phyloP scores from a whole-genome alignment of 805 yeast species.

The Starmerella ratchasimensis region DNA sequence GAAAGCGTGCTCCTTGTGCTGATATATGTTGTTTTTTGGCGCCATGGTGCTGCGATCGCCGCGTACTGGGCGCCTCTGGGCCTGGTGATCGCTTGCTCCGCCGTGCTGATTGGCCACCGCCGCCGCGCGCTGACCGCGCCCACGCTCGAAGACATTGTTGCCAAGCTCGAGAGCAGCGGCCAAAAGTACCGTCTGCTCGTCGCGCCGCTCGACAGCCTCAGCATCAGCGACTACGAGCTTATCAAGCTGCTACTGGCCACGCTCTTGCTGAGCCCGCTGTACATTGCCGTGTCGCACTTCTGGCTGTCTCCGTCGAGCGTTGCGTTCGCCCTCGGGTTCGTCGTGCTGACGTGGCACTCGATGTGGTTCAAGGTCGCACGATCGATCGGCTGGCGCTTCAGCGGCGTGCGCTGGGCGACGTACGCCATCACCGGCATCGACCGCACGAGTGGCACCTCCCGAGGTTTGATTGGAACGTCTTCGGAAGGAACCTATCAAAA shows the following conservation, averaged over 20 bases:
- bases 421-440: conserved; percentile 73
- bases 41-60: conserved; percentile 67
- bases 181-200: conserved; percentile 64
- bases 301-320: conserved; percentile 58
- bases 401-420: conserved; percentile 50
- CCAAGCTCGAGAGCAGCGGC: conserved; percentile 58
- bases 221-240: conserved; percentile 65
- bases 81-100: conserved; percentile 36
- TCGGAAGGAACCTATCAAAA: conserved; percentile 36
- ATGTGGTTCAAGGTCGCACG: conserved; percentile 73
- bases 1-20: conserved; percentile 49
- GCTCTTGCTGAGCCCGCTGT: conserved; percentile 71
- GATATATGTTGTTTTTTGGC: conserved; percentile 41
- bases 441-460: conserved; percentile 3
- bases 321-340: conserved; percentile 43
- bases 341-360: conserved; percentile 71
- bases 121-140: conserved; percentile 64
- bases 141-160: conserved; percentile 75
- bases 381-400: conserved; percentile 71
- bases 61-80: conserved; percentile 50
- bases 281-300: conserved; percentile 54
- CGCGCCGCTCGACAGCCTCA: conserved; percentile 59
- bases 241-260: conserved; percentile 72
- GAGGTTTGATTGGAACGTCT: too few species aligned
- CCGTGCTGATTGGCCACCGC: conserved; percentile 17